Evolutionary conservation across 805 yeast species (phyloP).

Genomic region (Candida chilensis): DNA sequence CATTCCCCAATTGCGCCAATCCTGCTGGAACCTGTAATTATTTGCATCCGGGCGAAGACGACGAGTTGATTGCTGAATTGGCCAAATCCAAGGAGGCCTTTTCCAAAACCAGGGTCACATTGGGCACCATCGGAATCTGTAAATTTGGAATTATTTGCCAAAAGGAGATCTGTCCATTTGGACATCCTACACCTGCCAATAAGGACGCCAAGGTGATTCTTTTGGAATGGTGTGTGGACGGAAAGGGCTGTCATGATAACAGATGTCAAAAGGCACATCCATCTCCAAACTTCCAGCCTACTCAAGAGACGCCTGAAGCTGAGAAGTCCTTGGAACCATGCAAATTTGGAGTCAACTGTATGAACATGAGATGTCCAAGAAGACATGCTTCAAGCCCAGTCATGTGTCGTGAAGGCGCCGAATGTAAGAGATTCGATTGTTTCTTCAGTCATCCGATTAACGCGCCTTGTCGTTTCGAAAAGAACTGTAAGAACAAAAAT

Average conservation of each 20-base stretch:
- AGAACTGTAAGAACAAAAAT: constrained; percentile 58
- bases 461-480: constrained; percentile 75
- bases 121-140: constrained; percentile 53
- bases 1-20: constrained; percentile 71
- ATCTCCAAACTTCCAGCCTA: constrained; percentile 45
- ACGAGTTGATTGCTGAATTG: constrained; percentile 56
- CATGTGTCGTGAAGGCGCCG: constrained; percentile 75
- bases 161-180: constrained; percentile 77
- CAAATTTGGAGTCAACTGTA: constrained; percentile 69
- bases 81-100: constrained; percentile 51
- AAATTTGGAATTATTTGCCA: constrained; percentile 71
- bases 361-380: constrained; percentile 69
- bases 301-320: constrained; percentile 12
- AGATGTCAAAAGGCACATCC: constrained; percentile 75
- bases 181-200: constrained; percentile 87
- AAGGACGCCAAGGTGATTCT: constrained; percentile 59
- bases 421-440: constrained; percentile 76
- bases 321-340: constrained; percentile 72
- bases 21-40: constrained; percentile 76
- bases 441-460: constrained; percentile 72
- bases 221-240: constrained; percentile 70
- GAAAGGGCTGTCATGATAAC: constrained; percentile 52
- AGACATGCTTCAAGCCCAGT: constrained; percentile 75
- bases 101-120: constrained; percentile 4
- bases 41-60: constrained; percentile 83